Evolutionary conservation across 306 rosid species (phyloP).

Genomic region (Astragalus glycyphyllos): DNA sequence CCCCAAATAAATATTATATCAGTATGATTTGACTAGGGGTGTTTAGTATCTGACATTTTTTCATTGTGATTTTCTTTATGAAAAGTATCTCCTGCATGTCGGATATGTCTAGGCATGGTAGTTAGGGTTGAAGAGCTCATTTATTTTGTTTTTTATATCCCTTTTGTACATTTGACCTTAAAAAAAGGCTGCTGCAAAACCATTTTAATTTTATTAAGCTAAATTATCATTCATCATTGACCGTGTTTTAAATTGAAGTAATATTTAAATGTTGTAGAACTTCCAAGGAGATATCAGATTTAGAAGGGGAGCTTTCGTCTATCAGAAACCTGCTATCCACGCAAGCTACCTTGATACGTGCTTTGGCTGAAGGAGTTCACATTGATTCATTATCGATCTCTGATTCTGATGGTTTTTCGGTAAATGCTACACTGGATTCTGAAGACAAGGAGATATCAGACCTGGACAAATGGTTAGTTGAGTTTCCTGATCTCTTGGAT

Average conservation of each 20-base stretch:
- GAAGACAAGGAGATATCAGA: slow-evolving; percentile 73
- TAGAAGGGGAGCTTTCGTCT: slow-evolving; percentile 95
- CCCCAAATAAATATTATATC: slow-evolving; percentile 11
- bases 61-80: slow-evolving; percentile 11
- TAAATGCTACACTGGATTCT: slow-evolving; percentile 50
- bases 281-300: slow-evolving; percentile 96
- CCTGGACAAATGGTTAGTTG: slow-evolving; percentile 86
- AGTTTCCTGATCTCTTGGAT: slow-evolving; percentile 94
- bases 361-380: slow-evolving; percentile 90
- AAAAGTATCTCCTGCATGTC: background rate
- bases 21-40: background rate
- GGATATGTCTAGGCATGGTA: no score
- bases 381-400: slow-evolving; percentile 64
- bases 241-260: slow-evolving; percentile 37
- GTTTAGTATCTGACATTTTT: slow-evolving; percentile 19
- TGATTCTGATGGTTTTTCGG: slow-evolving; percentile 56
- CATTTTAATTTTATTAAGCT: slow-evolving; percentile 28
- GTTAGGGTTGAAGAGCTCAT: background rate
- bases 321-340: slow-evolving; percentile 95
- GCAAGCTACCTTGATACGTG: slow-evolving; percentile 94
- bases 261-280: slow-evolving; percentile 71
- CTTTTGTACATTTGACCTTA: background rate
- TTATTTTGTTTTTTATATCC: background rate
- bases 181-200: slow-evolving; percentile 16
- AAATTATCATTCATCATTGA: slow-evolving; percentile 29